Evolutionary conservation across 371 early-diverging fungal species (phyloP).

Genomic region (Capniomyces stellatus): DNA sequence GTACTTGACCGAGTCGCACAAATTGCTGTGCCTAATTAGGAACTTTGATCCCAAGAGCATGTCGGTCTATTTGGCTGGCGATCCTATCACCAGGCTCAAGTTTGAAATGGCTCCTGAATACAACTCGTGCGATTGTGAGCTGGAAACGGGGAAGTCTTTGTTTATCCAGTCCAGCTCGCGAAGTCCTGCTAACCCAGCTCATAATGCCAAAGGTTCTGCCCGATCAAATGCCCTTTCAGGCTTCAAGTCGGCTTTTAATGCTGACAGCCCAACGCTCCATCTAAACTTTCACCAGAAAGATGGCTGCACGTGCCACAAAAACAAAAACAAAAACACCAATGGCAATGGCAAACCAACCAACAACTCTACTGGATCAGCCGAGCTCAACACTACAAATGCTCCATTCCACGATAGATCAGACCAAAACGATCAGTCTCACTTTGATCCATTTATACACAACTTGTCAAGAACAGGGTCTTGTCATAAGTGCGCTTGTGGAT

Average conservation of each 20-base stretch:
- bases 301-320: background rate
- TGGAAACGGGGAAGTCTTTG: background rate
- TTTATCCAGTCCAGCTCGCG: background rate
- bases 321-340: background rate
- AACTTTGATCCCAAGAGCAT: background rate
- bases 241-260: background rate
- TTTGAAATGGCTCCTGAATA: background rate
- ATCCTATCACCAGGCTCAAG: background rate
- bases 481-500: conserved; percentile 1
- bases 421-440: background rate
- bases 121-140: background rate
- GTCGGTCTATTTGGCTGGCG: background rate
- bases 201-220: background rate
- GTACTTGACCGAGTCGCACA: background rate
- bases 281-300: background rate
- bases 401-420: background rate
- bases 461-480: background rate
- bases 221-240: background rate
- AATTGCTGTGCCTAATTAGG: background rate
- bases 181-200: background rate
- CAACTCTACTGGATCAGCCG: too few relatives aligned
- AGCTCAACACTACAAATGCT: too few relatives aligned
- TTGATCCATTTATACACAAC: background rate
- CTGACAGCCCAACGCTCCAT: background rate
- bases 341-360: too few relatives aligned